phyloP scores from a whole-genome alignment of 2,329 filamentous ascomycete genomes.

The Bipolaris gigantea region DNA sequence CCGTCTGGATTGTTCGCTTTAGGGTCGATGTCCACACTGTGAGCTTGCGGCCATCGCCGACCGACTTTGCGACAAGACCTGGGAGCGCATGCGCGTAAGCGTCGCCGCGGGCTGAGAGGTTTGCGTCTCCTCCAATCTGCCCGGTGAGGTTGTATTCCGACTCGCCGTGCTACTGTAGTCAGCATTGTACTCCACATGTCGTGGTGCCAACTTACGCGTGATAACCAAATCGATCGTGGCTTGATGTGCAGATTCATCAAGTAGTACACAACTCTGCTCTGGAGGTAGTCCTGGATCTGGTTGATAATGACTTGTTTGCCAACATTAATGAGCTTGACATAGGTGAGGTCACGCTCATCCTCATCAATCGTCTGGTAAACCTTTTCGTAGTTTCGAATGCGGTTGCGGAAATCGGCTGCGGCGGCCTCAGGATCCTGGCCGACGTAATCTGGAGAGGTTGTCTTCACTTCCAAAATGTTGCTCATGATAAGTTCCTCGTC shows the following conservation, averaged over 20 bases:
- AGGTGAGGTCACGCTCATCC: slow-evolving; percentile 85
- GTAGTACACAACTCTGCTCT: slow-evolving; percentile 96
- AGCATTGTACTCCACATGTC: slow-evolving; percentile 1
- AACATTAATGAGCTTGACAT: slow-evolving; percentile 96
- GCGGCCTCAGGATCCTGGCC: slow-evolving; percentile 93
- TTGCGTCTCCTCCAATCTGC: slow-evolving; percentile 88
- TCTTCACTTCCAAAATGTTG: slow-evolving; percentile 97
- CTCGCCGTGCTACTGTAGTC: slow-evolving; percentile 75
- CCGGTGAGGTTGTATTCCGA: slow-evolving; percentile 89
- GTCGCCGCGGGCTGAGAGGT: slow-evolving; percentile 82
- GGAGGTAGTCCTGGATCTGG: slow-evolving; percentile 92
- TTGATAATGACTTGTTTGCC: slow-evolving; percentile 98
- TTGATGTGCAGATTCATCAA: slow-evolving; percentile 98
- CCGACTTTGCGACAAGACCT: slow-evolving; percentile 79
- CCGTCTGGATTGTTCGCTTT: slow-evolving; percentile 87
- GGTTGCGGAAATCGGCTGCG: slow-evolving; percentile 86
- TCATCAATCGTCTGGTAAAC: slow-evolving; percentile 92
- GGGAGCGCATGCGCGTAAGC: slow-evolving; percentile 85
- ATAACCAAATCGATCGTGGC: slow-evolving; percentile 94
- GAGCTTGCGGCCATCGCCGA: slow-evolving; percentile 70
- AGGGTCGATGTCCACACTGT: slow-evolving; percentile 77
- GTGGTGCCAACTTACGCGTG: slow-evolving; percentile 65
- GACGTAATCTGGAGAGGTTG: slow-evolving; percentile 89
- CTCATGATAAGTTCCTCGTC: slow-evolving; percentile 95
- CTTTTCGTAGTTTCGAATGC: slow-evolving; percentile 96